Conservation (phyloP, 148 eudicot species). For the Camellia granthamiana region DNA sequence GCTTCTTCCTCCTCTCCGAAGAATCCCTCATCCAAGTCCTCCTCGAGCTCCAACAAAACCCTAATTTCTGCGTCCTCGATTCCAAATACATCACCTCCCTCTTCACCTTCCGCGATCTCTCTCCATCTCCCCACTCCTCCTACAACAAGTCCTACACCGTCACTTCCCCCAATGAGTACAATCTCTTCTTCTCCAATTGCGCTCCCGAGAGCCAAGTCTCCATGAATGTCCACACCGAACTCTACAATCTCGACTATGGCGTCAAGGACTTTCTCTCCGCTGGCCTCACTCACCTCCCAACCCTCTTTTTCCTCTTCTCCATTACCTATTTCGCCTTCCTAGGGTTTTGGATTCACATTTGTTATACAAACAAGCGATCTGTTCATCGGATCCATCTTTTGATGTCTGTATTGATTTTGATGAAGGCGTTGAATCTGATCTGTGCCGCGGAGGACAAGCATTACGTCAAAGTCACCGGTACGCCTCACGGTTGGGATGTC, state of each 20-base stretch:
- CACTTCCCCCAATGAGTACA: slow-evolving; percentile 58
- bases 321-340: slow-evolving; percentile 48
- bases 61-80: slow-evolving; percentile 65
- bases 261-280: slow-evolving; percentile 75
- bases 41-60: slow-evolving; percentile 69
- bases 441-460: slow-evolving; percentile 95
- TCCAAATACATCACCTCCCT: slow-evolving; percentile 47
- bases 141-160: slow-evolving; percentile 48
- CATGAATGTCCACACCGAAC: slow-evolving; percentile 66
- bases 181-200: slow-evolving; percentile 79
- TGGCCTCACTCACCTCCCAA: slow-evolving; percentile 66
- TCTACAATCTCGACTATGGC: slow-evolving; percentile 58
- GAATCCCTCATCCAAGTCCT: slow-evolving; percentile 79
- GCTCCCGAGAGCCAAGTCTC: slow-evolving; percentile 57
- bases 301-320: slow-evolving; percentile 54
- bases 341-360: slow-evolving; percentile 44
- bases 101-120: slow-evolving; percentile 71
- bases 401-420: slow-evolving; percentile 59
- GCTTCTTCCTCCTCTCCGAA: slow-evolving; percentile 80
- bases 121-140: slow-evolving; percentile 65
- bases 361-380: slow-evolving; percentile 39
- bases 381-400: slow-evolving; percentile 73
- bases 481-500: slow-evolving; percentile 95
- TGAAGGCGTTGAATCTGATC: slow-evolving; percentile 81
- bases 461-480: slow-evolving; percentile 87